Evolutionary conservation across 2,329 filamentous ascomycete genomes (phyloP), one percentile per base, ranked within the genome.

Genomic region (Neurospora crassa): DNA sequence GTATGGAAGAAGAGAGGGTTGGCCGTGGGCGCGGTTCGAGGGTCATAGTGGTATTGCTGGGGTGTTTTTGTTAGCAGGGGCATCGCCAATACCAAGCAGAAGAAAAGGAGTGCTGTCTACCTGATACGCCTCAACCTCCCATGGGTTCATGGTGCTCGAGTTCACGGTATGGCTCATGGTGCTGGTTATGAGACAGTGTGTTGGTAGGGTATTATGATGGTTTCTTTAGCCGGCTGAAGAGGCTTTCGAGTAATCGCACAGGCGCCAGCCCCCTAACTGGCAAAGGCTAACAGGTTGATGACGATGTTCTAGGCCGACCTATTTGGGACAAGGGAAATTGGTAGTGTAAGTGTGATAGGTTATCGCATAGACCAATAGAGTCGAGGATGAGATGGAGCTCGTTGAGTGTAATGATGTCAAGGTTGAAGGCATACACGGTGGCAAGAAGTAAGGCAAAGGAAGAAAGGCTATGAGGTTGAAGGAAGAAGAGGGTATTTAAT

Each of bases 1-100:
- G 86, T 86, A 0, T 86, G 86, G 70, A 85, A 88, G 72, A 89
- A 87, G 72, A 87, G 78, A 47, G 84, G 78, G 75, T 88, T 73
- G 71, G n/a, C 73, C 73, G 2, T 72, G 69, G 16, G 72, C 40
- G 8, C 40, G 68, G 40, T 7, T 68, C 41, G 67, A 37, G n/a
- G 67, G 70, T 53, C 67, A 70, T 70, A 37, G 40, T 34, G 68
- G 70, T 41, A 43, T 41, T 40, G 41, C 59, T 68, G 68, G 63
- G 47, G 20, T 16, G 7, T 5, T 34, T 53, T n/a, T 37, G 53
- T 63, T 63, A 63, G 53, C 53, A 63, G 29, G 16, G 29, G 67
- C 34, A 45, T 34, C 42, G 59, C 20, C 68, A 53, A 34, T 47
- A 43, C 67, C 67, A 43, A 37, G 40, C 67, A n/a, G 41, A 45